Conservation (phyloP, 2,329 filamentous ascomycete genomes). For the Zarea fungicola region DNA sequence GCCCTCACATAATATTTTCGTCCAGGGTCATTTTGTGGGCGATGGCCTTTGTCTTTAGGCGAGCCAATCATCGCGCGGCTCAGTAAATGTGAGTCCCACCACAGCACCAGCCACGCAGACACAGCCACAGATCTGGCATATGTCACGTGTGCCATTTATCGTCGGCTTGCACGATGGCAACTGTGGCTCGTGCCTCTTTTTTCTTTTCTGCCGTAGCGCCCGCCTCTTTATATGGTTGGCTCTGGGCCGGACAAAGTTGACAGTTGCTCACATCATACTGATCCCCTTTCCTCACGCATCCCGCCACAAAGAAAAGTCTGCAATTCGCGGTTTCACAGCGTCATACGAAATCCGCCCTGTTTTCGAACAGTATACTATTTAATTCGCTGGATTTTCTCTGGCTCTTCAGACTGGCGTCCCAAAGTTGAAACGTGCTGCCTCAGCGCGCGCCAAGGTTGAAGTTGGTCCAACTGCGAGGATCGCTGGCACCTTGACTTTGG, state of each 20-base stretch:
- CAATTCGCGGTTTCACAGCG: neutral
- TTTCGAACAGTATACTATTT: too few relatives aligned
- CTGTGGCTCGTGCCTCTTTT: conserved; percentile 6
- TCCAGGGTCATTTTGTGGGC: conserved; percentile 12
- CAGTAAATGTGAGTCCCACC: neutral
- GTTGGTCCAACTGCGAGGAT: conserved; percentile 10
- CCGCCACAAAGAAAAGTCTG: neutral
- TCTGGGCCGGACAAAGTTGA: neutral
- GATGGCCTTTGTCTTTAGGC: conserved; percentile 16
- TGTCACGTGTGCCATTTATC: conserved; percentile 7
- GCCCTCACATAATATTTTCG: conserved; percentile 11
- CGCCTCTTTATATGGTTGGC: neutral
- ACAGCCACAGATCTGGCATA: neutral
- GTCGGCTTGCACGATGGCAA: neutral
- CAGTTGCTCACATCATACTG: neutral
- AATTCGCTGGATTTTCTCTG: neutral
- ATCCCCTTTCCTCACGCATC: neutral
- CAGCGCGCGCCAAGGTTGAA: conserved; percentile 13
- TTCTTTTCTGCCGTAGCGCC: neutral
- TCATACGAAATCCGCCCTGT: neutral
- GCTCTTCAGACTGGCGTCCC: neutral
- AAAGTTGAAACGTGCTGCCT: conserved; percentile 3
- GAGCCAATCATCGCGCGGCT: conserved; percentile 20
- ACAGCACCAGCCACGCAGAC: conserved; percentile 5
- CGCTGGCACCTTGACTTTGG: conserved; percentile 11